These are phyloP conservation scores for Hyaloscypha variabilis DNA, from an alignment of 495 filamentous ascomycete species.

Conservation along the genomic window DNA sequence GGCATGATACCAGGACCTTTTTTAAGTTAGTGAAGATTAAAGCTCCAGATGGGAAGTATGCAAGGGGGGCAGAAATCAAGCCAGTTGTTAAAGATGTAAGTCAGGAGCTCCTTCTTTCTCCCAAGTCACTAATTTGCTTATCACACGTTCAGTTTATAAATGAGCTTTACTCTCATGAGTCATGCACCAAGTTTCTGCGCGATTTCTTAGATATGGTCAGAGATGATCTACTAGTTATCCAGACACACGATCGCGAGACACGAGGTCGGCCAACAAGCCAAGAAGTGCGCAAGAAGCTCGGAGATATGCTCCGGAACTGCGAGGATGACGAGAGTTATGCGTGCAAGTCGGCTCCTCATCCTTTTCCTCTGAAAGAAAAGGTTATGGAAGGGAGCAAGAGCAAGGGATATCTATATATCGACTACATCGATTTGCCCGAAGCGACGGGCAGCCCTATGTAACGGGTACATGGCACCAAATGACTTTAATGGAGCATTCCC, in stretches of 20 bases:
- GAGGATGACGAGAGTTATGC: neutral
- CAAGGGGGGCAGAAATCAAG: neutral
- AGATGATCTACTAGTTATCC: neutral
- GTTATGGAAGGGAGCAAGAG: neutral
- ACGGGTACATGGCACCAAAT: neutral
- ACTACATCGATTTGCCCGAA: neutral
- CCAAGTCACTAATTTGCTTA: neutral
- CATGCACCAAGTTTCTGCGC: neutral
- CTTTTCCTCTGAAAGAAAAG: neutral
- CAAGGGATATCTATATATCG: neutral
- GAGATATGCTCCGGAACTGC: neutral
- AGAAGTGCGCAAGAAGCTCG: neutral
- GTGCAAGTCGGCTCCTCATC: neutral
- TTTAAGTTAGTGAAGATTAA: constrained; percentile 1
- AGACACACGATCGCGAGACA: neutral
- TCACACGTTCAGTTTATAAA: neutral
- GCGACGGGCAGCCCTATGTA: neutral
- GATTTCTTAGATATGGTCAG: neutral
- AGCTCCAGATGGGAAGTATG: neutral
- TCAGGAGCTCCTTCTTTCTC: neutral
- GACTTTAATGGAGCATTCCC: neutral
- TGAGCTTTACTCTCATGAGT: neutral
- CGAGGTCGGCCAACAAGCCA: neutral
- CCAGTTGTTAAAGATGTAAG: neutral
- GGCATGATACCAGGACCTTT: neutral